Percentiles rank a stretch among this genome's conserved stretches.
Evolutionary conservation across 768 basidiomycete genomes (phyloP).

Genomic region (Tricholoma terreum): DNA sequence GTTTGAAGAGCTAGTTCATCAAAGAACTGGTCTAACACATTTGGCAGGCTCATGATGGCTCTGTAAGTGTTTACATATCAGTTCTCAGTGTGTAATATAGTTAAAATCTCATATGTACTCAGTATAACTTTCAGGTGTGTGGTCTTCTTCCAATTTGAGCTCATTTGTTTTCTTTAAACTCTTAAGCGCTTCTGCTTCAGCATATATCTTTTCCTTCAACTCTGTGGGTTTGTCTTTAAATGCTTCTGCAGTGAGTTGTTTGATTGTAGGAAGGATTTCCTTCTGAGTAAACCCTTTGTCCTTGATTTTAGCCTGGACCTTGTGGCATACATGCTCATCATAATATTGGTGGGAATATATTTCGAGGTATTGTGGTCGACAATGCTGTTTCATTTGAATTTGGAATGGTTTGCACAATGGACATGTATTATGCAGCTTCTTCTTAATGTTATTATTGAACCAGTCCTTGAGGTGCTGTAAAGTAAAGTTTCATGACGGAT

Average conservation of each 20-base stretch:
- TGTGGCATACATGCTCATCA: neutral
- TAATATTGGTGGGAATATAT: slow-evolving; percentile 1
- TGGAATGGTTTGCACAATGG: neutral
- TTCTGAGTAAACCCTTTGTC: neutral
- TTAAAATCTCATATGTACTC: neutral
- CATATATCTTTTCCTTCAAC: neutral
- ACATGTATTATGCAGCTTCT: neutral
- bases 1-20: neutral
- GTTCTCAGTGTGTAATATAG: neutral
- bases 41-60: neutral
- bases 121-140: neutral
- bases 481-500: neutral
- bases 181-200: neutral
- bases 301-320: neutral
- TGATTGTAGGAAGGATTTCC: neutral
- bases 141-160: neutral
- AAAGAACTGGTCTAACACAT: neutral
- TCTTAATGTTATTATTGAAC: slow-evolving; percentile 1
- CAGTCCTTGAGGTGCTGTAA: neutral
- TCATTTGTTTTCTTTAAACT: no score
- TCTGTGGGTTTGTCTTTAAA: neutral
- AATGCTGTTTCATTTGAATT: neutral
- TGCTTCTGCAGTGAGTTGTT: neutral
- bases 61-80: neutral
- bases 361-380: neutral